phyloP scores from a whole-genome alignment of 441 rosid species.

The Geranium incanum region DNA sequence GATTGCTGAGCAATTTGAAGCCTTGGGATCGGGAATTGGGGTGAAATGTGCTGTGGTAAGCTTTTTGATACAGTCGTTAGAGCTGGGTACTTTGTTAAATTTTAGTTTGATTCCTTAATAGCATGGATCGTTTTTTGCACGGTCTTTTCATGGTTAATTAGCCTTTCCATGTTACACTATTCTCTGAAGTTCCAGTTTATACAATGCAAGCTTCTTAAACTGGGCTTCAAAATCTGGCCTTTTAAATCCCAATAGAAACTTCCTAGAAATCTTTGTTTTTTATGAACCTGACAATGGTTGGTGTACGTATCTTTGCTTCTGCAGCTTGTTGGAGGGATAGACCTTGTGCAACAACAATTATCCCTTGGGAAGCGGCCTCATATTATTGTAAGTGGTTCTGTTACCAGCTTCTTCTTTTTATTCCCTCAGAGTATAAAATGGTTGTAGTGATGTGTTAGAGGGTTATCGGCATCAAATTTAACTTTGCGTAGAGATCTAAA shows the following conservation, averaged over 20 bases:
- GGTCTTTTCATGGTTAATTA: background rate
- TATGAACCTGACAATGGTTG: background rate
- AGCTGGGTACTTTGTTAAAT: background rate
- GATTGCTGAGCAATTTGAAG: slow-evolving; percentile 93
- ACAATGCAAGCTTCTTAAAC: no score
- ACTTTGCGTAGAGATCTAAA: no score
- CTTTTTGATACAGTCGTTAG: background rate
- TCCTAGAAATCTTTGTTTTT: background rate
- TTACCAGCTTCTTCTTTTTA: background rate
- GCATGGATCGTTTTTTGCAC: background rate
- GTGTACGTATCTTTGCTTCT: background rate
- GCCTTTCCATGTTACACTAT: background rate
- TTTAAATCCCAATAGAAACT: background rate
- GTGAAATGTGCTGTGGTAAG: slow-evolving; percentile 83
- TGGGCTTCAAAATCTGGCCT: no score
- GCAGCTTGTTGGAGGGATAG: slow-evolving; percentile 96
- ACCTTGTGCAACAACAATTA: slow-evolving; percentile 72
- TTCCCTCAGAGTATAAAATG: background rate
- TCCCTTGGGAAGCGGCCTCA: slow-evolving; percentile 78
- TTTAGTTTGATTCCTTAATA: slow-evolving; percentile 4
- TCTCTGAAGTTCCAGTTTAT: no score
- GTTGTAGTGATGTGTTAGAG: background rate
- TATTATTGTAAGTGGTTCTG: slow-evolving; percentile 50
- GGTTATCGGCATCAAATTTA: background rate
- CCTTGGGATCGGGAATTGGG: slow-evolving; percentile 69